phyloP scores from a whole-genome alignment of 495 filamentous ascomycete genomes.

The Tuber indicum region DNA sequence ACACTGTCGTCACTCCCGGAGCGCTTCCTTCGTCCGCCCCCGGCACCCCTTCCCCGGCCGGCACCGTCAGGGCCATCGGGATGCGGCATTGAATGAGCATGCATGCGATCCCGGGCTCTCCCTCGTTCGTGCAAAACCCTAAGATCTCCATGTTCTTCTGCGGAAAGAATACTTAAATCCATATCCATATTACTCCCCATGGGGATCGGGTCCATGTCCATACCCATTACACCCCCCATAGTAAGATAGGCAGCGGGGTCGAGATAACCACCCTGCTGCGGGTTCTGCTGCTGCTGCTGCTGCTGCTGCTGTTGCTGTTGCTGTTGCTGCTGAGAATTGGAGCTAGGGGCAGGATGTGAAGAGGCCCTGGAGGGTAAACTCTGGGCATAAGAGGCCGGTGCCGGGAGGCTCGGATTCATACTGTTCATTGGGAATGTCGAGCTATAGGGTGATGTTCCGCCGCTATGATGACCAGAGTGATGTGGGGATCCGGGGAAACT shows the following conservation, averaged over 20 bases:
- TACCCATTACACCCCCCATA: slow-evolving; percentile 38
- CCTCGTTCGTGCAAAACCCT: slow-evolving; percentile 34
- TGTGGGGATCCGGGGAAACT: slow-evolving; percentile 33
- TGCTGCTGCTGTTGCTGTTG: background rate
- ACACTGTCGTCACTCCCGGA: slow-evolving; percentile 30
- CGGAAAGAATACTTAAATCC: slow-evolving; percentile 40
- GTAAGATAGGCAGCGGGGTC: slow-evolving; percentile 30
- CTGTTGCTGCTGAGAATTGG: background rate
- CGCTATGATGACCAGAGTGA: slow-evolving; percentile 31
- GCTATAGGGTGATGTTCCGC: slow-evolving; percentile 29
- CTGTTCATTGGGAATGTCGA: slow-evolving; percentile 31
- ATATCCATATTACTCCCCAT: slow-evolving; percentile 35
- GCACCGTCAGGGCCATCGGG: slow-evolving; percentile 17
- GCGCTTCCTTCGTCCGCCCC: slow-evolving; percentile 24
- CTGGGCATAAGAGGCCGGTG: slow-evolving; percentile 25
- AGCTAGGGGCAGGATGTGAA: slow-evolving; percentile 26
- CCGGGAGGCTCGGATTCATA: slow-evolving; percentile 27
- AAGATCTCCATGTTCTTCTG: slow-evolving; percentile 38
- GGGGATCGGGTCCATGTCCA: slow-evolving; percentile 34
- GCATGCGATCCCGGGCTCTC: slow-evolving; percentile 22
- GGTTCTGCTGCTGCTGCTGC: background rate
- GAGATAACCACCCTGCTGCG: slow-evolving; percentile 22
- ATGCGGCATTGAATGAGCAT: slow-evolving; percentile 25
- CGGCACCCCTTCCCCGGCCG: slow-evolving; percentile 26
- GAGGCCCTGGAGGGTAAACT: slow-evolving; percentile 33